Conservation (phyloP, 352 stramenopile genomes). For the Phytopythium sindhum region DNA sequence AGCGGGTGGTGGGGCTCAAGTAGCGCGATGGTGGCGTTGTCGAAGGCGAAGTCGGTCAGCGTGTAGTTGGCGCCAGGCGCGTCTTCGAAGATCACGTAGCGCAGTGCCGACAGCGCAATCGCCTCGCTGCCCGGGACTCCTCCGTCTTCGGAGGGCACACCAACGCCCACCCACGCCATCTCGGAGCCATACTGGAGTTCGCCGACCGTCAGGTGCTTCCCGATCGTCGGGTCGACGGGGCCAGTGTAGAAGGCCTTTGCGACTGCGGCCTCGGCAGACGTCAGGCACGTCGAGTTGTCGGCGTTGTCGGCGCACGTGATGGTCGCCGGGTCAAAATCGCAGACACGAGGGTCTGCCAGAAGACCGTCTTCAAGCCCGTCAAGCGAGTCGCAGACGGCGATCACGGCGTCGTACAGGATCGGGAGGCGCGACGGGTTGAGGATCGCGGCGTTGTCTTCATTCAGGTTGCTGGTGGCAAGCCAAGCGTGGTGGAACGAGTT, state of each 20-base stretch:
- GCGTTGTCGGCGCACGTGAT: slow-evolving; percentile 24
- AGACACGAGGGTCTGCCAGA: slow-evolving; percentile 31
- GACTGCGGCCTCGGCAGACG: slow-evolving; percentile 21
- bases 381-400: slow-evolving; percentile 30
- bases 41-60: slow-evolving; percentile 34
- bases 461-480: slow-evolving; percentile 30
- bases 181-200: slow-evolving; percentile 41
- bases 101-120: slow-evolving; percentile 31
- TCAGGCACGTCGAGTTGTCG: slow-evolving; percentile 39
- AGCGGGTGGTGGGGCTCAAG: slow-evolving; percentile 27
- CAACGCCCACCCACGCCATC: slow-evolving; percentile 36
- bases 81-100: slow-evolving; percentile 40
- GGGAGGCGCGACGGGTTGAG: slow-evolving; percentile 23
- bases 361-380: slow-evolving; percentile 37
- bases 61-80: slow-evolving; percentile 35
- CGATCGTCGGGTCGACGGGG: slow-evolving; percentile 20
- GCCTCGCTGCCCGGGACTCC: slow-evolving; percentile 25
- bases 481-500: slow-evolving; percentile 42
- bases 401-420: slow-evolving; percentile 33
- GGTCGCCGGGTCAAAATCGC: slow-evolving; percentile 25
- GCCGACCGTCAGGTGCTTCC: slow-evolving; percentile 35
- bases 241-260: slow-evolving; percentile 38
- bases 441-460: slow-evolving; percentile 20
- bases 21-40: slow-evolving; percentile 30
- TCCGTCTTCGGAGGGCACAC: slow-evolving; percentile 24